Percentiles rank a stretch among this genome's conserved stretches.
phyloP scores from a whole-genome alignment of 1,284 basidiomycete genomes.

The Peniophora sp. region DNA sequence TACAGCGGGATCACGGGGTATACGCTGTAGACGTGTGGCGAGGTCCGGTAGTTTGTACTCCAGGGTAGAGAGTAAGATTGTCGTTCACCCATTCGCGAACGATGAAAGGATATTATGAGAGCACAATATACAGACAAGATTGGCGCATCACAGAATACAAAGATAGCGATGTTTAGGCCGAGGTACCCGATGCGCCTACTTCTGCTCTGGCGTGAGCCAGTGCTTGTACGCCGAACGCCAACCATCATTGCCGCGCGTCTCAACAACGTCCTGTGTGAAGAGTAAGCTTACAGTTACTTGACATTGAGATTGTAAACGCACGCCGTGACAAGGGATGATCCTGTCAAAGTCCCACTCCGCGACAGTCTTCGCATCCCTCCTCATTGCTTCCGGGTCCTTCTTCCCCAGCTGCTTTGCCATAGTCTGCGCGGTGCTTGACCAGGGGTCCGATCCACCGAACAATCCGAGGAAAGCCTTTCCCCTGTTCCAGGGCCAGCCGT shows the following conservation, averaged over 20 bases:
- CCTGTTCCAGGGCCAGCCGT: background rate
- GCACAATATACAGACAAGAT: too few species aligned
- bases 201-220: background rate
- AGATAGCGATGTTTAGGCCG: too few species aligned
- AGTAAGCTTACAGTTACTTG: background rate
- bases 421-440: background rate
- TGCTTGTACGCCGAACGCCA: slow-evolving; percentile 25
- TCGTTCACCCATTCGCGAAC: too few species aligned
- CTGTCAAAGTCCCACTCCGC: slow-evolving; percentile 46
- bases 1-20: slow-evolving; percentile 26
- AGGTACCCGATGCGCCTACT: too few species aligned
- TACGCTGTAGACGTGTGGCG: too few species aligned
- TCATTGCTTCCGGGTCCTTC: slow-evolving; percentile 21
- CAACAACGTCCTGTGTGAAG: slow-evolving; percentile 36
- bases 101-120: too few species aligned
- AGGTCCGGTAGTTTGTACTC: too few species aligned
- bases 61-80: too few species aligned
- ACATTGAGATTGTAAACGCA: slow-evolving; percentile 10
- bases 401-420: background rate
- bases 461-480: background rate
- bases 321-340: slow-evolving; percentile 53
- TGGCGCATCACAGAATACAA: too few species aligned
- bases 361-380: slow-evolving; percentile 30
- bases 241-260: slow-evolving; percentile 38
- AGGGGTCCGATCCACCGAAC: background rate